Base-by-base conservation (phyloP, 1,284 basidiomycete genomes). In the Tilletia walkeri region DNA sequence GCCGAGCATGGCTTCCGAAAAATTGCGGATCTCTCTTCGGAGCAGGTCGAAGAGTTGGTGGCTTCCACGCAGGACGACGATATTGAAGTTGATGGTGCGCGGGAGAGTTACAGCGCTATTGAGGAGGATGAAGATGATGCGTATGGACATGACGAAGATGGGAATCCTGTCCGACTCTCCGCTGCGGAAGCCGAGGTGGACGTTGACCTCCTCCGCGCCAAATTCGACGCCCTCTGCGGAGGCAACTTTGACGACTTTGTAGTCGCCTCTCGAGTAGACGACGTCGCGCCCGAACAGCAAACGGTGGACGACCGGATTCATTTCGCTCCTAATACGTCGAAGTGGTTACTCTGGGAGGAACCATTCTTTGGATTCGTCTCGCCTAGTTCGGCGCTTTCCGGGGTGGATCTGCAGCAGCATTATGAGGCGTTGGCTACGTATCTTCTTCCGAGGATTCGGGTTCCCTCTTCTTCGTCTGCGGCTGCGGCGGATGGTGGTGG, bases 271-370 rank as follows among this genome's bases (percentile, higher is more conserved):
- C 77, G 80, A 18, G 72, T 85, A n/a, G 84, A 85, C 66, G 67
- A 77, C 54, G 66, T 73, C 5, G 66, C 39, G 1, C 74, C 72
- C 34, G 72, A 75, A 49, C 70, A 70, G 0, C 36, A 74, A 48
- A 67, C 48, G 4, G 54, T 45, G 14, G 77, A 81, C 50, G 77
- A 80, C 65, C 71, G 75, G 68, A 78, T 81, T 49, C 78, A 79
- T 66, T 81, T 80, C 38, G 75, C 80, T 66, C 82, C 84, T 10
- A 85, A 85, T 69, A 78, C 84, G 10, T 74, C 75, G 69, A 85
- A 85, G 73, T 85, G 80, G 79, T 72, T 85, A 66, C 70, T 84
- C 3, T 85, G 84, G 84, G 78, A 82, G 70, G 77, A 77, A 70
- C 75, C 78, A 5, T 70, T 70, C 39, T 72, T 75, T 41, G 72